Base-by-base conservation (phyloP, 2,329 filamentous ascomycete species). In the Diplodia intermedia region DNA sequence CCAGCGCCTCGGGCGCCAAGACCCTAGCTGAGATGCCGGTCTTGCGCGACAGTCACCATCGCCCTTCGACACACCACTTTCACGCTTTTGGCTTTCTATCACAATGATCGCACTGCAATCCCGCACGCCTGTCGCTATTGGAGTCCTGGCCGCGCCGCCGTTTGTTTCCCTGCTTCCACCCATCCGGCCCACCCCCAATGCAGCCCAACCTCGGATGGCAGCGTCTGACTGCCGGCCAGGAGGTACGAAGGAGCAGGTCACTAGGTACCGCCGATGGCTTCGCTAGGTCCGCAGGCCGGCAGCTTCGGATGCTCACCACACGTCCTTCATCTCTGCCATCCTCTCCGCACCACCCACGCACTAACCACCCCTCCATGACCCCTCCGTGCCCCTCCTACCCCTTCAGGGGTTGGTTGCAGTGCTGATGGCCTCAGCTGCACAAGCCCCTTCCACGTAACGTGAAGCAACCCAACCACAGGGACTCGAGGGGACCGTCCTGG, bases 11-110 rank as follows among this genome's bases (percentile, higher is more conserved):
- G 52, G 63, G 57, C 57, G 57, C 57, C 57, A 60, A 60, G 56
- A 60, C 56, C 56, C 56, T 60, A 60, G 56, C 57, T 62, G 57
- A 62, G 57, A 50, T 63, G 60, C 60, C 60, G 60, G 47, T 31
- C 26, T 31, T 63, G 43, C 47, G 60, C 47, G 31, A 63, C 60
- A 53, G 60, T 63, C 60, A 63, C 57, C 60, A 63, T 38, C 60
- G n/a, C 60, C 60, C n/a, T 38, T n/a, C 47, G 29, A 33, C 43
- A 63, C 60, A 52, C 47, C 60, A 52, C 60, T 36, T 40, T 12
- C 60, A 63, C 50, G 50, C 60, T 38, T 63, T 63, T 63, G 38
- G 23, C 47, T 52, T 38, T 38, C 60, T 63, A 40, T 63, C 60
- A n/a, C 31, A 26, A 23, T 20, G 29, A 15, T 14, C 47, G 11